A percentile compares a stretch with the other conserved stretches of the same genome.
Conservation (phyloP, 2,329 filamentous ascomycete species). For the Ascochyta rabiei region DNA sequence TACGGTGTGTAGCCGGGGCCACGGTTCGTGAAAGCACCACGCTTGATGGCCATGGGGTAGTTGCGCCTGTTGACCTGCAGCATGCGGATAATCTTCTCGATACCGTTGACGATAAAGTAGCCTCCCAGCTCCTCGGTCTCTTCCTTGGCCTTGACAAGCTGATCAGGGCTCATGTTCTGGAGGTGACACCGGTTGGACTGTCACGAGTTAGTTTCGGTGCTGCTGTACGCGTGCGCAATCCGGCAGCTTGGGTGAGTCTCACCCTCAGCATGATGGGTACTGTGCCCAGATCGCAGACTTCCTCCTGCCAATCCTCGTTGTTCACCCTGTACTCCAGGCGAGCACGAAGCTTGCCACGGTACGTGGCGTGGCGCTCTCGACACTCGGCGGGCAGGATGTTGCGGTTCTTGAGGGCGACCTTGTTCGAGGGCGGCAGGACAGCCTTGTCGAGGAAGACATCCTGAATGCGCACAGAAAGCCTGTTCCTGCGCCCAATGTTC, state of each 20-base stretch:
- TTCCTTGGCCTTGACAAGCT: constrained; percentile 85
- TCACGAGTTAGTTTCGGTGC: constrained; percentile 34
- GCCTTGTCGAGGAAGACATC: constrained; percentile 84
- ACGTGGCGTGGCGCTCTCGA: constrained; percentile 89
- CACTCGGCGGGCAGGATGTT: constrained; percentile 92
- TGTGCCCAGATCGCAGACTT: constrained; percentile 82
- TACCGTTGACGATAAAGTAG: constrained; percentile 97
- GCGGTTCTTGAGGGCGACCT: constrained; percentile 76
- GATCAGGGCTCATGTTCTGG: constrained; percentile 79
- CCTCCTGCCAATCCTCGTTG: constrained; percentile 81
- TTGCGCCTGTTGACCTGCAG: constrained; percentile 89
- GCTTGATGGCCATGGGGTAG: constrained; percentile 91
- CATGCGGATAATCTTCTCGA: constrained; percentile 94
- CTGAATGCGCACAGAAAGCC: constrained; percentile 77
- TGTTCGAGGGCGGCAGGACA: constrained; percentile 79
- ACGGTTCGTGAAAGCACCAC: constrained; percentile 86
- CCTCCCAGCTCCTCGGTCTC: constrained; percentile 95
- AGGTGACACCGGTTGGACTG: constrained; percentile 91
- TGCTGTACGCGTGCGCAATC: constrained; percentile 21
- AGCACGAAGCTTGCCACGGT: constrained; percentile 83
- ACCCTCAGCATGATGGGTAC: constrained; percentile 94
- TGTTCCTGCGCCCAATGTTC: constrained; percentile 70
- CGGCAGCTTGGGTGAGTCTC: constrained; percentile 39
- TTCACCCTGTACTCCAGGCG: constrained; percentile 88
- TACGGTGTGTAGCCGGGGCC: constrained; percentile 86